Conservation (phyloP, 352 stramenopile species). For the Pythium phragmitis region DNA sequence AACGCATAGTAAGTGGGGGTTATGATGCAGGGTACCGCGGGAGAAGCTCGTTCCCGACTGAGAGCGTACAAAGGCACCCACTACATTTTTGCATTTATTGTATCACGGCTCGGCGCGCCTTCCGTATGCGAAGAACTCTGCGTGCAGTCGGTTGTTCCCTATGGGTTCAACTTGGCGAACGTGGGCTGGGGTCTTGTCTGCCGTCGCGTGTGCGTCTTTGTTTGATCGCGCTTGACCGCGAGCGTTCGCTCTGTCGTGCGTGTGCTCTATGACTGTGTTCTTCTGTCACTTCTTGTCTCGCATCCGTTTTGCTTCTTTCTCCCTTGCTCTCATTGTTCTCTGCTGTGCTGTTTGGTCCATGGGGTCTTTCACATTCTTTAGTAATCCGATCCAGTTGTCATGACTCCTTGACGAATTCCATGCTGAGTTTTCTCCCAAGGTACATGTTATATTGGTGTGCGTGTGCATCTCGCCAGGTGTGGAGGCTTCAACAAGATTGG, state of each 20-base stretch:
- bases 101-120: background rate
- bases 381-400: conserved; percentile 79
- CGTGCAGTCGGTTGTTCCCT: too few species aligned
- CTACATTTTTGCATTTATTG: conserved; percentile 32
- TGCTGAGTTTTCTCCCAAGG: background rate
- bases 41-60: conserved; percentile 51
- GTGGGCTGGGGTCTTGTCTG: background rate
- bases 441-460: too few species aligned
- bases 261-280: background rate
- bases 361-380: conserved; percentile 57
- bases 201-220: background rate
- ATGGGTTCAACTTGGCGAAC: background rate
- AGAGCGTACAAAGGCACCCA: conserved; percentile 68
- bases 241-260: background rate
- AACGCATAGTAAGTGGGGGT: conserved; percentile 37
- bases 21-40: conserved; percentile 47
- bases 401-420: background rate
- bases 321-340: conserved; percentile 24
- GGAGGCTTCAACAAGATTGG: too few species aligned
- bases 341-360: conserved; percentile 17
- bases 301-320: conserved; percentile 25
- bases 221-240: background rate
- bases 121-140: background rate
- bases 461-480: too few species aligned
- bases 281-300: background rate